Evolutionary conservation across 768 basidiomycete genomes (phyloP).

Genomic region (Austroboletus eburneus): DNA sequence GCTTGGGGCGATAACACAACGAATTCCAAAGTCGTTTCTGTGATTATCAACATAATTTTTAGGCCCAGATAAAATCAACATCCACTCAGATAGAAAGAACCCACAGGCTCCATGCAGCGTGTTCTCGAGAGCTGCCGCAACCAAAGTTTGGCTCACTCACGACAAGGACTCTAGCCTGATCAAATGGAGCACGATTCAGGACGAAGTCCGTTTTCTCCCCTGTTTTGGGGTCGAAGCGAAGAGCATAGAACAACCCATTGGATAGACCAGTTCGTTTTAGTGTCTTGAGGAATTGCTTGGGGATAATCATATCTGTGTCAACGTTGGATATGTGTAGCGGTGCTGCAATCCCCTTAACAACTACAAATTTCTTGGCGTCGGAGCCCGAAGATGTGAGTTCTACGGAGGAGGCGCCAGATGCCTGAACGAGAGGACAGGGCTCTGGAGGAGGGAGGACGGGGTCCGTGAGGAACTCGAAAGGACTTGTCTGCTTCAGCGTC

Average conservation of each 20-base stretch:
- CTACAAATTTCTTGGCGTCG: conserved; percentile 56
- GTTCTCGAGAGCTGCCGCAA: conserved; percentile 86
- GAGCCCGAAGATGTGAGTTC: conserved; percentile 42
- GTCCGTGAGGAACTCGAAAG: conserved; percentile 75
- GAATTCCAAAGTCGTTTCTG: conserved; percentile 87
- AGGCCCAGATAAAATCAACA: too few species aligned
- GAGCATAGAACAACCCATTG: conserved; percentile 75
- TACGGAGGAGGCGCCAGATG: conserved; percentile 28
- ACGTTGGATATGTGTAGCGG: conserved; percentile 82
- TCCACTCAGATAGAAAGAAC: conserved; percentile 25
- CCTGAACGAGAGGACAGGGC: conserved; percentile 36
- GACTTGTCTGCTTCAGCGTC: conserved; percentile 66
- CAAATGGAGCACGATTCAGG: conserved; percentile 75
- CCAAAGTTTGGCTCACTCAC: conserved; percentile 89
- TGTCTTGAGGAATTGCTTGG: conserved; percentile 91
- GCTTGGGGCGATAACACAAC: conserved; percentile 81
- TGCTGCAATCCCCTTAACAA: conserved; percentile 71
- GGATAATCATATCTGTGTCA: conserved; percentile 94
- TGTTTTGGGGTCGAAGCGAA: conserved; percentile 73
- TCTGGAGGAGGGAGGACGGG: conserved; percentile 54
- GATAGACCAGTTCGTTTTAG: conserved; percentile 86
- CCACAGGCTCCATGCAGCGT: conserved; percentile 84
- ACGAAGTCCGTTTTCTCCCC: conserved; percentile 82
- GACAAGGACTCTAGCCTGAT: conserved; percentile 73
- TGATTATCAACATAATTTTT: not conserved